These are phyloP conservation scores for Amanita muscaria DNA, from an alignment of 768 basidiomycete species.

Conservation along the genomic window DNA sequence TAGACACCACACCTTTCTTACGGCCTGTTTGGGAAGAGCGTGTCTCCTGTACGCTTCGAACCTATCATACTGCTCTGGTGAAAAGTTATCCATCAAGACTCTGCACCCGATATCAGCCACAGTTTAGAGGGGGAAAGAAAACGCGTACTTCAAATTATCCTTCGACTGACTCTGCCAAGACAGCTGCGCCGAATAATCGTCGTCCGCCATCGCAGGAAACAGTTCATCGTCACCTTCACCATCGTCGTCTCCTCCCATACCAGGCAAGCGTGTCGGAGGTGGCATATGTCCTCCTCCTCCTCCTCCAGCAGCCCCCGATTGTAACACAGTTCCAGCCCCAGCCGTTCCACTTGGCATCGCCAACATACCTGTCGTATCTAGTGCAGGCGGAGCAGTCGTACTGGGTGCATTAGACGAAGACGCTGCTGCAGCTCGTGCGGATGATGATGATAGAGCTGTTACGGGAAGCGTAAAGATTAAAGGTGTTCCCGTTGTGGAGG, in stretches of 20 bases:
- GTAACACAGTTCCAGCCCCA: no score
- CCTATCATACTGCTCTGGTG: constrained; percentile 74
- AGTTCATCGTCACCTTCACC: constrained; percentile 73
- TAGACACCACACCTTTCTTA: constrained; percentile 54
- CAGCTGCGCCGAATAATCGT: constrained; percentile 77
- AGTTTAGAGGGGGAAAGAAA: not conserved
- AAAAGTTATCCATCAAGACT: constrained; percentile 85
- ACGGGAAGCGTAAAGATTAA: not conserved
- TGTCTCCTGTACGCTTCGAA: constrained; percentile 85
- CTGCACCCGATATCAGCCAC: constrained; percentile 26
- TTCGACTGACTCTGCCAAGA: constrained; percentile 85
- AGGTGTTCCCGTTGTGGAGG: constrained; percentile 1
- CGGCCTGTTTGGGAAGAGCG: constrained; percentile 74
- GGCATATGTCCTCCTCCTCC: no score
- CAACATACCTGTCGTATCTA: constrained; percentile 17
- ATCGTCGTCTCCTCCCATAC: constrained; percentile 43
- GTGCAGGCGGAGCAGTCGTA: constrained; percentile 4
- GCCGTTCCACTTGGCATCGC: constrained; percentile 13
- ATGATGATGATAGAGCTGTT: no score
- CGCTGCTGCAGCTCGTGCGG: no score
- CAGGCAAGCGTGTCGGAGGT: constrained; percentile 11
- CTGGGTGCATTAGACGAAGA: no score
- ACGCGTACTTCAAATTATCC: constrained; percentile 67
- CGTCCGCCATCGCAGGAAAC: constrained; percentile 80
- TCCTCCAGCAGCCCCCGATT: no score